These are phyloP conservation scores for Phytopythium ostracodes DNA, from an alignment of 352 stramenopile genomes.

Conservation along the genomic window DNA sequence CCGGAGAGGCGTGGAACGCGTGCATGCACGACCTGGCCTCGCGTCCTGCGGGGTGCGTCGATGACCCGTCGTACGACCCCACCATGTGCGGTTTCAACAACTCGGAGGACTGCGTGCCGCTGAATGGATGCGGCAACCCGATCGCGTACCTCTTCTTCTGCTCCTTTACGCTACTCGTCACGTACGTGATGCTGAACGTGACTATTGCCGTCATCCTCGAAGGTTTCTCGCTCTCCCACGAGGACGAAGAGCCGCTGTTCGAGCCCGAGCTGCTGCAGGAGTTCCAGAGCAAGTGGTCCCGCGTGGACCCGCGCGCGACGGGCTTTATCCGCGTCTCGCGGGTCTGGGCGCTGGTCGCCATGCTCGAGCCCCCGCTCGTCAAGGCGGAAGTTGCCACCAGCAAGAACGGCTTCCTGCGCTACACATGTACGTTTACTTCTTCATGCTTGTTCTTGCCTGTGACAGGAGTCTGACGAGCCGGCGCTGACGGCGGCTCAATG, in stretches of 20 bases:
- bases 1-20: constrained; percentile 92
- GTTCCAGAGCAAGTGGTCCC: constrained; percentile 86
- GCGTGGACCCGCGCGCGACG: constrained; percentile 86
- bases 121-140: constrained; percentile 78
- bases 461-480: neutral
- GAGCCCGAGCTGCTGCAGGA: constrained; percentile 84
- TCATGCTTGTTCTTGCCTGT: neutral
- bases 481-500: constrained; percentile 2
- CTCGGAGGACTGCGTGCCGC: constrained; percentile 51
- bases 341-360: constrained; percentile 69
- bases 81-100: constrained; percentile 74
- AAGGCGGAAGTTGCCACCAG: constrained; percentile 35
- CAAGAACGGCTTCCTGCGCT: constrained; percentile 47
- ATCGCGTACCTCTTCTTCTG: constrained; percentile 72
- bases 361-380: constrained; percentile 76
- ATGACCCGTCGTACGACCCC: constrained; percentile 57
- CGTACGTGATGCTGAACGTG: constrained; percentile 92
- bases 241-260: constrained; percentile 88
- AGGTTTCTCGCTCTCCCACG: constrained; percentile 80
- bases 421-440: constrained; percentile 42
- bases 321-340: constrained; percentile 79
- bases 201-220: constrained; percentile 94
- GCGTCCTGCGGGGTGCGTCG: constrained; percentile 36
- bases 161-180: constrained; percentile 91
- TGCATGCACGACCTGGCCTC: constrained; percentile 88